phyloP scores from a whole-genome alignment of 2,329 filamentous ascomycete species.

The Capronia americana region DNA sequence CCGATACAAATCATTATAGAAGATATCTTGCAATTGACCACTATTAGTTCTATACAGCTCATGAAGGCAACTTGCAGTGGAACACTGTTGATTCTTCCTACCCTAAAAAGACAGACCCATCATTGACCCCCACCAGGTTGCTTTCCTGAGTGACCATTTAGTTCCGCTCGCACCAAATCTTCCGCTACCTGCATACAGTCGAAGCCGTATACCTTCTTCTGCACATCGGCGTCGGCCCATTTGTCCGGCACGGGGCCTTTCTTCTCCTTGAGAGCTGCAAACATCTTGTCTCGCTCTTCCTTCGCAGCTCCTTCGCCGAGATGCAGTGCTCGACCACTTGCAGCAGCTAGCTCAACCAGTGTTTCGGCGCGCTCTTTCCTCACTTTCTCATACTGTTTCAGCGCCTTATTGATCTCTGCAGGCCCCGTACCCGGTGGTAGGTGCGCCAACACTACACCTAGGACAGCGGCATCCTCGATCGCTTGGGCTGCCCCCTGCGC shows the following conservation, averaged over 20 bases:
- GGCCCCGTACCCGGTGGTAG: constrained; percentile 51
- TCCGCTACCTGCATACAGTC: constrained; percentile 64
- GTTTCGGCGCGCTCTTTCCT: constrained; percentile 63
- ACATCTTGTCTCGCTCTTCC: constrained; percentile 63
- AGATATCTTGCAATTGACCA: too few relatives aligned
- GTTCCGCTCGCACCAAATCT: constrained; percentile 45
- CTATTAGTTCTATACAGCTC: too few relatives aligned
- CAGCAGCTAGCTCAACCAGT: constrained; percentile 63
- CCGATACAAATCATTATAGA: too few relatives aligned
- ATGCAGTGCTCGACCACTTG: constrained; percentile 61
- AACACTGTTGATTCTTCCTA: neutral
- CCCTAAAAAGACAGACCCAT: neutral
- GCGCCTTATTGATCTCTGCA: constrained; percentile 58
- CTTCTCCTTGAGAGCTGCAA: constrained; percentile 59
- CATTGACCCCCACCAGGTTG: neutral
- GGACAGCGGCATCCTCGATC: constrained; percentile 67
- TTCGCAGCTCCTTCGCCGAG: constrained; percentile 65
- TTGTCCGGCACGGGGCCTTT: constrained; percentile 66
- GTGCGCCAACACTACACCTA: constrained; percentile 59
- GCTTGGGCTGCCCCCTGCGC: constrained; percentile 70
- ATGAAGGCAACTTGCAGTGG: too few relatives aligned
- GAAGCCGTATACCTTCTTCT: constrained; percentile 69
- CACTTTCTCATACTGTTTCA: constrained; percentile 63
- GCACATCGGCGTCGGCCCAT: constrained; percentile 73
- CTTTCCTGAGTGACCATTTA: neutral